Evolutionary conservation across 257 asterid species (phyloP), one percentile per base, ranked within the genome.

Genomic region (Linaria vulgaris): DNA sequence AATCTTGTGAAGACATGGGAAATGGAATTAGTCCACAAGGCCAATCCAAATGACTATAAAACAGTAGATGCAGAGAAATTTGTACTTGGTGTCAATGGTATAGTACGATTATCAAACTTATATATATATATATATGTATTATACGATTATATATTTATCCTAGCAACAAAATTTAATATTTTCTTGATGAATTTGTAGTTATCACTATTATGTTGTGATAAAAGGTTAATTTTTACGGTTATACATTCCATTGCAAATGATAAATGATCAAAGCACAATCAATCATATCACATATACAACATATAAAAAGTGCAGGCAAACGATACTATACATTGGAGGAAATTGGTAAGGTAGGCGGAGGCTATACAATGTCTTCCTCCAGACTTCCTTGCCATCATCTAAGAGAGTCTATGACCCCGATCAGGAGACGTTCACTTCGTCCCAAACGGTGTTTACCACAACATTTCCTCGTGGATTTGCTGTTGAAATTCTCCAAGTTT

Each of bases 1-100:
- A 81, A 66, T 12, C 64, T 81, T 9, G 82, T 81, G 4, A 81
- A 81, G 65, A 81, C 87, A 63, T 81, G 81, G 82, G 87, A 81
- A 63, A 81, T 81, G 87, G 87, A 81, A 56, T 56, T 75, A 80
- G 67, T 78, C 67, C 56, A 78, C 70, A 81, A 81, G 60, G 61
- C 65, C 2, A 43, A 68, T 31, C 54, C 39, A 16, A 47, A 58
- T 20, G 84, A 81, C 14, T 73, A 43, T 54, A 73, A 59, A 62
- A 31, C 79, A 15, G 72, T 79, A 8, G 84, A 81, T 61, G 54
- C 83, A 0, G 11, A 41, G 20, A 77, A 77, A 45, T 71, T 59
- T 12, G 61, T 17, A 6, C 61, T 75, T 47, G 63, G 78, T 61
- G 68, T 80, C 3, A 80, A 76, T 50, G 82, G 85, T 80, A 73